Evolutionary conservation across 2,329 filamentous ascomycete genomes (phyloP), one percentile per base, ranked within the genome.

Genomic region (Sporothrix humicola): DNA sequence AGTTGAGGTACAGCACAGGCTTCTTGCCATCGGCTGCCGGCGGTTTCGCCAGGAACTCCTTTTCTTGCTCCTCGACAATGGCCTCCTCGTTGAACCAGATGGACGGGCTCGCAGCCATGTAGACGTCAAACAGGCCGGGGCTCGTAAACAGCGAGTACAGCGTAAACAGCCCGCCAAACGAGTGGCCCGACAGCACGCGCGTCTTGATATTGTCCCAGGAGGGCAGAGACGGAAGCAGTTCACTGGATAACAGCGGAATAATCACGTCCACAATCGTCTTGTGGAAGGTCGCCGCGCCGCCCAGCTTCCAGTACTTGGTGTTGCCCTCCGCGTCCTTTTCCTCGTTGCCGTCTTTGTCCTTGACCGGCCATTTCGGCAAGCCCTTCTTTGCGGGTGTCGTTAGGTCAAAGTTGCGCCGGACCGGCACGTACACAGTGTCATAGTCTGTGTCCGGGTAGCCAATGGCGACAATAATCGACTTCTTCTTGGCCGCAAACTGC

Each of bases 41-140:
- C 12, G 12, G 44, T 2, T 1, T 23, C 6, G 26, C 23, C n/a
- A 71, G 6, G 13, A 59, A 42, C 2, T 7, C 48, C 17, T 10
- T 12, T 42, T 74, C 72, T 4, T 74, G 54, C 23, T 75, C 65
- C 17, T 73, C 72, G 2, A 66, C 48, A 26, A 75, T 54, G 3
- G 65, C 13, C 8, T 37, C 26, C 6, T 58, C 74, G 58, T 75
- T 74, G 44, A 65, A 75, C 74, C 74, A 75, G 20, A 75, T 73
- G 15, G 74, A 75, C 26, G 74, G 74, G 54, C 74, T 75, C 15
- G 58, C 71, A 5, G 74, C 52, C 17, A 74, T 72, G 59, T 74
- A 74, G 15, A 72, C 68, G 9, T 68, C 68, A 37, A 75, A 75
- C 17, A 66, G 26, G 8, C 44, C 66, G 75, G 77, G 77, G 74